phyloP scores from a whole-genome alignment of 441 rosid species.

The Corymbia calophylla region DNA sequence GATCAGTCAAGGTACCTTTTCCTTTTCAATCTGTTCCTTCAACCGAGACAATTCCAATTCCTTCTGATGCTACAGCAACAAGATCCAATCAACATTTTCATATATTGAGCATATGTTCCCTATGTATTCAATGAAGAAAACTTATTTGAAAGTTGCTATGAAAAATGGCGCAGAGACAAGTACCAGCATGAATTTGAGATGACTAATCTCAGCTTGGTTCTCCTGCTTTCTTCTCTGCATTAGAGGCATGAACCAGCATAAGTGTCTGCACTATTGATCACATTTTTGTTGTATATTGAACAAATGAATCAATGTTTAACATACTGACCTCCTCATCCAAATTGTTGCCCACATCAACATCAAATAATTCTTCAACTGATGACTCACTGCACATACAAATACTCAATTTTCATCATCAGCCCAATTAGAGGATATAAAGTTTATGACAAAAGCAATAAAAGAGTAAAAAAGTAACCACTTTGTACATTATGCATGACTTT shows the following conservation, averaged over 20 bases:
- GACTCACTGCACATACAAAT: constrained; percentile 26
- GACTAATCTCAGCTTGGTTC: constrained; percentile 44
- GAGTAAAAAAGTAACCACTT: not conserved
- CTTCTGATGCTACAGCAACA: constrained; percentile 56
- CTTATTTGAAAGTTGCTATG: not conserved
- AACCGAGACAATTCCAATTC: constrained; percentile 66
- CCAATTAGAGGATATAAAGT: not conserved
- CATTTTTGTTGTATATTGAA: not conserved
- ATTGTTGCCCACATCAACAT: constrained; percentile 23
- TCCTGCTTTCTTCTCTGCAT: constrained; percentile 38
- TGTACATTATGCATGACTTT: not conserved
- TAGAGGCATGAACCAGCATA: constrained; percentile 14
- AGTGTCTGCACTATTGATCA: constrained; percentile 3
- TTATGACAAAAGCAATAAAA: not conserved
- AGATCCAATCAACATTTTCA: not conserved
- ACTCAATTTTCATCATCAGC: not conserved
- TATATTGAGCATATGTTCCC: not conserved
- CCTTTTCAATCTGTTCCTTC: constrained; percentile 80
- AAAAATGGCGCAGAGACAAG: not conserved
- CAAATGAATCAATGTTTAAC: not conserved
- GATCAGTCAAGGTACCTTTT: constrained; percentile 43
- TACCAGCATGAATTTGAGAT: constrained; percentile 77
- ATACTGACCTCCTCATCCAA: constrained; percentile 46
- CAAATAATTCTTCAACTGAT: constrained; percentile 15
- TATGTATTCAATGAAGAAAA: not conserved